phyloP scores from a whole-genome alignment of 129 eudicot species.

The Erigeron canadensis region DNA sequence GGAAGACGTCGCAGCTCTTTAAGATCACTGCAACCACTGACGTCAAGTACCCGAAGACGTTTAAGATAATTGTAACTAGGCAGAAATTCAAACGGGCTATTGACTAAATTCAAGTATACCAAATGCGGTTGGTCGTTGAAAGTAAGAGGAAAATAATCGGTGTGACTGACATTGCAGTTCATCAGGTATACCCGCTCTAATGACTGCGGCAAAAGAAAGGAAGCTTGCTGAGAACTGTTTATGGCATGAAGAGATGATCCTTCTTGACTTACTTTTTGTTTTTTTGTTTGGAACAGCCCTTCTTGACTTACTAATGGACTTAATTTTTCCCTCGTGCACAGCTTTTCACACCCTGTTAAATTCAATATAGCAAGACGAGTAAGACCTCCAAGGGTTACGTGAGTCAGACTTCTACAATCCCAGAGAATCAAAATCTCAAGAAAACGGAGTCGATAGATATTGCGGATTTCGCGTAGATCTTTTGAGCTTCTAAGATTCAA shows the following conservation, averaged over 20 bases:
- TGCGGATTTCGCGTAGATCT: background rate
- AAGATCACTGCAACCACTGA: conserved; percentile 11
- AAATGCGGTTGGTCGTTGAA: background rate
- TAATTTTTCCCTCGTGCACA: background rate
- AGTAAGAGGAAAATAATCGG: background rate
- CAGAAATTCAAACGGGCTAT: conserved; percentile 1
- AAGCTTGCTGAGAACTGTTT: background rate
- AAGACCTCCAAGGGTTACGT: background rate
- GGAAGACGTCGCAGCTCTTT: conserved; percentile 25
- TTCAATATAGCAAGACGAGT: background rate
- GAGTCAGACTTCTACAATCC: background rate
- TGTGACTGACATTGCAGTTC: conserved; percentile 1
- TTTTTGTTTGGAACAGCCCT: no score
- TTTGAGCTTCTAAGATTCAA: conserved; percentile 19
- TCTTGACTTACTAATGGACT: background rate
- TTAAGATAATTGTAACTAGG: conserved; percentile 20
- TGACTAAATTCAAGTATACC: conserved; percentile 18
- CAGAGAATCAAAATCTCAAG: conserved; percentile 27
- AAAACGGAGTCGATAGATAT: background rate
- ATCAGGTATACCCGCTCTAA: conserved; percentile 13
- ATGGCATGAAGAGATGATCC: conserved; percentile 1
- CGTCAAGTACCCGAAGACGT: conserved; percentile 16
- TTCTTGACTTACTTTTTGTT: background rate
- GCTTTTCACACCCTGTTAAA: conserved; percentile 12
- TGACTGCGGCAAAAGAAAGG: conserved; percentile 16